Percentiles rank a stretch among this genome's conserved stretches.
Evolutionary conservation across 2,329 filamentous ascomycete genomes (phyloP).

Genomic region (Neofusicoccum cordaticola): DNA sequence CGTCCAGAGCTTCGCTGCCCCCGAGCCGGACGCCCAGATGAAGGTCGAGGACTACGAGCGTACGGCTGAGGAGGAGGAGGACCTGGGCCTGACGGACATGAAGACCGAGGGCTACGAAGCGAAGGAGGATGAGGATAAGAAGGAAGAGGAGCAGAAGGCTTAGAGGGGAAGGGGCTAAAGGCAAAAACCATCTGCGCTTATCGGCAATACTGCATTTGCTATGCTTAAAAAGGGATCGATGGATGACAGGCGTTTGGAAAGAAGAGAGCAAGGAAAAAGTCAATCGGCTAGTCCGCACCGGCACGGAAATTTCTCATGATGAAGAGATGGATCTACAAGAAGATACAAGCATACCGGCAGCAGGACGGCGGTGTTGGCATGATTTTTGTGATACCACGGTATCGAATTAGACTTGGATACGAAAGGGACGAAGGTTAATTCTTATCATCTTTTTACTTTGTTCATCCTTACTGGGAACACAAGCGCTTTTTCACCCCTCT

Average conservation of each 20-base stretch:
- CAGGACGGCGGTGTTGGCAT: too few species aligned
- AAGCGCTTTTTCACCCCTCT: too few species aligned
- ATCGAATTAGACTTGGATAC: too few species aligned
- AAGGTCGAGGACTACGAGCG: slow-evolving; percentile 77
- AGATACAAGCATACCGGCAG: too few species aligned
- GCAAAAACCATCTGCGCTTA: neutral
- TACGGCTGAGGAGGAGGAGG: slow-evolving; percentile 89
- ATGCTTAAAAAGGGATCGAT: neutral
- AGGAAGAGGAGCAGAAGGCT: neutral
- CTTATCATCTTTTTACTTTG: too few species aligned
- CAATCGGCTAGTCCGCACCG: neutral
- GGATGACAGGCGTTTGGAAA: slow-evolving; percentile 3
- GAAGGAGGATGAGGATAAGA: slow-evolving; percentile 19
- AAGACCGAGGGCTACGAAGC: slow-evolving; percentile 74
- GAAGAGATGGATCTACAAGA: neutral
- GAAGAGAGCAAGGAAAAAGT: neutral
- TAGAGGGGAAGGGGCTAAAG: neutral
- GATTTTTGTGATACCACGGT: too few species aligned
- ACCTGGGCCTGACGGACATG: slow-evolving; percentile 88
- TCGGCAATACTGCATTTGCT: neutral
- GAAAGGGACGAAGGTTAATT: too few species aligned
- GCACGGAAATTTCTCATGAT: neutral
- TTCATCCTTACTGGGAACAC: too few species aligned
- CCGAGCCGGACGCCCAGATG: slow-evolving; percentile 82
- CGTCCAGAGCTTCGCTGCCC: slow-evolving; percentile 78